These are phyloP conservation scores for Saccharomyces paradoxus DNA, from an alignment of 805 yeast species.

Conservation along the genomic window DNA sequence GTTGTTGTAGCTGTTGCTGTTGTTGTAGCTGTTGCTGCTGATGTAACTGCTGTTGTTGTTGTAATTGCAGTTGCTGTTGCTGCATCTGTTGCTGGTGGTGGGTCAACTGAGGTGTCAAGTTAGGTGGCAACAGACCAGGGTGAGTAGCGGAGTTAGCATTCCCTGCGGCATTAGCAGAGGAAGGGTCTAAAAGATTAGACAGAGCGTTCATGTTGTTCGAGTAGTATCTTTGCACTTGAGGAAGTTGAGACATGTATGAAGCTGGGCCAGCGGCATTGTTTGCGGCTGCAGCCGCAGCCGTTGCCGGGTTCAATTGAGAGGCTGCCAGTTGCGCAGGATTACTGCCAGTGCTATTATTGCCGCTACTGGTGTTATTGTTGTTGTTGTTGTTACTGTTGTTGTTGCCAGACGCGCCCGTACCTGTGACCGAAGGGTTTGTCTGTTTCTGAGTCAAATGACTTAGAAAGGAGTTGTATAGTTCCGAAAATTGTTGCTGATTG, in stretches of 20 bases:
- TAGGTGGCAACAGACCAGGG: neutral
- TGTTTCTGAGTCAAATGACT: slow-evolving; percentile 29
- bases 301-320: slow-evolving; percentile 15
- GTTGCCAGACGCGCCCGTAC: neutral
- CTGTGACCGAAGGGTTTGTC: slow-evolving; percentile 12
- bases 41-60: neutral
- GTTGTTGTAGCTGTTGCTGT: slow-evolving; percentile 6
- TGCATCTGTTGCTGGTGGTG: slow-evolving; percentile 4
- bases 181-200: slow-evolving; percentile 18
- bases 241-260: slow-evolving; percentile 15
- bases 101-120: neutral
- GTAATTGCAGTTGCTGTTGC: slow-evolving; percentile 2
- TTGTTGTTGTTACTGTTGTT: neutral
- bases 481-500: slow-evolving; percentile 26
- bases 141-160: slow-evolving; percentile 1
- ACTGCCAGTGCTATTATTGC: slow-evolving; percentile 1
- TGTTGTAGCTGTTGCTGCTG: neutral
- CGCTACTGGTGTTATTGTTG: neutral
- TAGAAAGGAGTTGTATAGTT: slow-evolving; percentile 27
- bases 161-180: slow-evolving; percentile 17
- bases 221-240: slow-evolving; percentile 20
- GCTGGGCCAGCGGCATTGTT: slow-evolving; percentile 9
- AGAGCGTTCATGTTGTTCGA: slow-evolving; percentile 17
- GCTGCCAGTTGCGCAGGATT: slow-evolving; percentile 11
- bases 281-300: slow-evolving; percentile 14